Base-by-base conservation (phyloP, 1,284 basidiomycete genomes). In the Volvariella surrecta region DNA sequence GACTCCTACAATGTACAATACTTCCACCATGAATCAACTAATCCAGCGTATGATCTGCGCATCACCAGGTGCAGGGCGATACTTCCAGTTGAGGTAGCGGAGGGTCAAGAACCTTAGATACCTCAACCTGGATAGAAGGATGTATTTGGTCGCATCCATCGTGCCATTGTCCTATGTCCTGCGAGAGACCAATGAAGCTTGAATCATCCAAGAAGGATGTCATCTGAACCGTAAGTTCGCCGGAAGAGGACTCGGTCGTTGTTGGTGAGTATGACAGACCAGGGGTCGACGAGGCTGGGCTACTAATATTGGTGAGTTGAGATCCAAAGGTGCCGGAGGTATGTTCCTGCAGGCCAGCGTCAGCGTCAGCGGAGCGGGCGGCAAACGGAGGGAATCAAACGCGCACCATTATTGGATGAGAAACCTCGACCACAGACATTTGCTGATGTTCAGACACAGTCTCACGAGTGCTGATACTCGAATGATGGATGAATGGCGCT, bases 141-240 rank as follows among this genome's bases (percentile, higher is more conserved):
- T 16, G 6, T 35, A 4, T n/a, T n/a, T 6, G 6, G n/a, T 35
- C n/a, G 4, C 7, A 15, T 35, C 13, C 34, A 15, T 35, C 34
- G 34, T 6, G 34, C 34, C 34, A 35, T 35, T 15, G 18, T 4
- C 34, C 13, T 7, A 15, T 19, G 18, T 35, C 34, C 8, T 35
- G 34, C 18, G 34, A 35, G 34, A 15, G n/a, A 32, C 40, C 45
- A 16, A 41, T 15, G 13, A n/a, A 19, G 9, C 30, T 9, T 31
- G 30, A 9, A 15, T 35, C 34, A 16, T 77, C 75, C 50, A 67
- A 58, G 43, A 74, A 74, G 0, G 56, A 63, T 6, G 66, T 56
- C 70, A 76, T 71, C 48, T 77, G 76, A 16, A 76, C 61, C 0
- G 73, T 78, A 15, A 66, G 66, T 49, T 76, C 73, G 37, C 63